Conservation (phyloP, 176 grass and related monocot genomes). For the Aechmea fasciata region DNA sequence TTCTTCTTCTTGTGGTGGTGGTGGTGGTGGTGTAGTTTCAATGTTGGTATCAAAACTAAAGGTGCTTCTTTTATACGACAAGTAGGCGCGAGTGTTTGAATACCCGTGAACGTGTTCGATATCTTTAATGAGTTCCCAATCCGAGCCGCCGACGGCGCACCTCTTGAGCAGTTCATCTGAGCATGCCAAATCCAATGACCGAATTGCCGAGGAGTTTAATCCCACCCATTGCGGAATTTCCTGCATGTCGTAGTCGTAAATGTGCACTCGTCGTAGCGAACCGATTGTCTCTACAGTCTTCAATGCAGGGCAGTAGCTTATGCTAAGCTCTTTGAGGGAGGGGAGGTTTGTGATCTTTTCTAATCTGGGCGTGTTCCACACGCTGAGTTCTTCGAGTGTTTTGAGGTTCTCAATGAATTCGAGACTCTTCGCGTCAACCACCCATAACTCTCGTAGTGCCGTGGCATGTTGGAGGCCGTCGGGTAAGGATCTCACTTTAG, state of each 20-base stretch:
- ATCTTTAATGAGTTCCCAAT: constrained; percentile 51
- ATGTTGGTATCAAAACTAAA: constrained; percentile 44
- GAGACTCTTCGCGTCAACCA: constrained; percentile 50
- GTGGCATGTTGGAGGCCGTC: constrained; percentile 33
- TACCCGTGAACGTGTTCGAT: constrained; percentile 43
- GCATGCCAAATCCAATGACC: constrained; percentile 38
- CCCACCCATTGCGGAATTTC: constrained; percentile 53
- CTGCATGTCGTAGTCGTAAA: constrained; percentile 53
- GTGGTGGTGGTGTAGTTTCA: constrained; percentile 6
- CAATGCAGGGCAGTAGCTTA: constrained; percentile 42
- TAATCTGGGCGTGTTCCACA: constrained; percentile 48
- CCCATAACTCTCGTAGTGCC: constrained; percentile 32
- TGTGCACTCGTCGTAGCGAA: constrained; percentile 32
- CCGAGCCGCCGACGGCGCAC: constrained; percentile 37
- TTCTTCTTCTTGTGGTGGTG: neutral
- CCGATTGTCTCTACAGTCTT: constrained; percentile 30
- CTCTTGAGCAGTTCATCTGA: constrained; percentile 28
- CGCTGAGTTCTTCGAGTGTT: constrained; percentile 39
- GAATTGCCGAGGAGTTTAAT: constrained; percentile 29
- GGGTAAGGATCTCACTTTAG: constrained; percentile 40
- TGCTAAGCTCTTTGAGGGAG: constrained; percentile 50
- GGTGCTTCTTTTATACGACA: constrained; percentile 50
- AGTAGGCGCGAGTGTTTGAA: constrained; percentile 35
- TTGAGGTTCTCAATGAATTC: constrained; percentile 34
- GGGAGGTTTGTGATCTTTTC: constrained; percentile 46